These are phyloP conservation scores for Carex scoparia DNA, from an alignment of 176 grass and related monocot species.

Conservation along the genomic window DNA sequence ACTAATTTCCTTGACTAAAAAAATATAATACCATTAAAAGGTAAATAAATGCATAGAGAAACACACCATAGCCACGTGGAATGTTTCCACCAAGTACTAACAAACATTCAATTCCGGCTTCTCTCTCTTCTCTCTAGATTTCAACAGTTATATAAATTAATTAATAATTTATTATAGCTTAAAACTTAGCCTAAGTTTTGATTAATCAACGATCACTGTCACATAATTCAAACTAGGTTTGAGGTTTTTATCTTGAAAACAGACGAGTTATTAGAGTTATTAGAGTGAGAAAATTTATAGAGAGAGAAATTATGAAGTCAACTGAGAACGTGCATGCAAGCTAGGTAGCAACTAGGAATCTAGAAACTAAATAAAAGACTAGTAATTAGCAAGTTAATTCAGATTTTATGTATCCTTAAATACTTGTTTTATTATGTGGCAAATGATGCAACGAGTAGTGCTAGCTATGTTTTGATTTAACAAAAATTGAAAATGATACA, in stretches of 20 bases:
- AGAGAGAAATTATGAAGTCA: not conserved
- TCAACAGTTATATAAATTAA: not conserved
- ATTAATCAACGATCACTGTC: not conserved
- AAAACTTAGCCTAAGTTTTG: not conserved
- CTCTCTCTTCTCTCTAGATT: not conserved
- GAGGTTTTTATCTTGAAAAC: not conserved
- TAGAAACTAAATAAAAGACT: not conserved
- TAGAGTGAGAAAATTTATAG: not conserved
- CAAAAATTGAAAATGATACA: too few species aligned
- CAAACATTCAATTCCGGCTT: not conserved
- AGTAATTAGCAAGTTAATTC: not conserved
- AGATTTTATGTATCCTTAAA: not conserved
- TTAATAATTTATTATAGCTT: not conserved
- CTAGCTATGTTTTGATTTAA: too few species aligned
- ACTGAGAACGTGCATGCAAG: slow-evolving; percentile 2
- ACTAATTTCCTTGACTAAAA: not conserved
- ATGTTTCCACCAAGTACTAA: not conserved
- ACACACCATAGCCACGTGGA: not conserved
- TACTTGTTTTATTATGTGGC: not conserved
- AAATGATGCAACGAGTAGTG: not conserved
- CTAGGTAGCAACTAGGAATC: not conserved
- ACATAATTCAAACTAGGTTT: not conserved
- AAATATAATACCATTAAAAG: not conserved
- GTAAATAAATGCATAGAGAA: not conserved
- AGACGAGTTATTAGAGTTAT: not conserved